Evolutionary conservation across 208 protist genomes (phyloP), one percentile per base, ranked within the genome.

Genomic region (Herpetomonas samuelpessoai): DNA sequence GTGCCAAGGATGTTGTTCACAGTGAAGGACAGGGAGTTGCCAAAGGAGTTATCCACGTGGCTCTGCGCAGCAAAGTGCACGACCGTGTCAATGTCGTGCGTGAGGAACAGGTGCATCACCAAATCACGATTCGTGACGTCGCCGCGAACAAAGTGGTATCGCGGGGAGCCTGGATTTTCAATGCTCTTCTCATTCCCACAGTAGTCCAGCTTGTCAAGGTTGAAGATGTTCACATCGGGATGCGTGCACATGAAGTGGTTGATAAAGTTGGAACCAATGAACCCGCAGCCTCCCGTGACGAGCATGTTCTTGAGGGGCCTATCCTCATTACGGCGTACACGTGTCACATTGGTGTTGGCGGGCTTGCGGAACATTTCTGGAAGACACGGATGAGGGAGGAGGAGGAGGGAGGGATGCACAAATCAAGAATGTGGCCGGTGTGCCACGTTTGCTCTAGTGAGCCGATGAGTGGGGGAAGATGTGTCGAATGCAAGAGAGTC

Each of bases 41-140:
- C 83, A 73, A 98, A 98, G 21, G 91, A 97, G 52, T 90, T 82
- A 30, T 97, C 84, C 9, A 98, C 97, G 80, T 98, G 96, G 0
- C 82, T 92, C 67, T 98, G 86, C 7, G 97, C 96, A 0, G 97
- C 97, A 78, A 98, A 97, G 74, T 98, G 78, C 4, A 98, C 74
- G 45, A 98, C 75, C n/a, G 92, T 97, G 71, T 98, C 95, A 49
- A 98, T 86, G 21, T 84, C 9, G 47, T 94, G 62, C 4, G 68
- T 63, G 41, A 79, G 31, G 24, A 98, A 50, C 7, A 95, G 29
- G 47, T 82, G 50, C n/a, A 65, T 57, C 9, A 97, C 67, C 3
- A 96, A 65, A 27, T 93, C 82, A 0, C 65, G 31, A 39, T 82
- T 79, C 6, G 57, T 48, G 38, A 98, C 91, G 63, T 93, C 82